These are phyloP conservation scores for Trichosanthes cucumerina DNA, from an alignment of 306 rosid genomes.

Conservation along the genomic window DNA sequence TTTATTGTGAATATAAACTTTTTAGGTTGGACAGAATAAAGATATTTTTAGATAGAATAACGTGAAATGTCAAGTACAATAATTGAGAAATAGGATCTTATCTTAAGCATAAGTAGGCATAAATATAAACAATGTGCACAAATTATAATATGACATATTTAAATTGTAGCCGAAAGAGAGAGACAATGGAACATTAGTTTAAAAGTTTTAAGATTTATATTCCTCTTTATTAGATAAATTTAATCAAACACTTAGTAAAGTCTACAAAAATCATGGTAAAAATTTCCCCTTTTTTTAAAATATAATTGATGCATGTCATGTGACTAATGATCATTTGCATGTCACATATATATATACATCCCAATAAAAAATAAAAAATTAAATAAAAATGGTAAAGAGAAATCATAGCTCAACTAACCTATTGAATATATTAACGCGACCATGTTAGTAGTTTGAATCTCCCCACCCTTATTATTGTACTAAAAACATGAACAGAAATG, in stretches of 20 bases:
- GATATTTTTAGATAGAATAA: background rate
- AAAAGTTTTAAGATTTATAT: background rate
- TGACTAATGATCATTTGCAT: too few species aligned
- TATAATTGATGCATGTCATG: too few species aligned
- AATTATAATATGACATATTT: background rate
- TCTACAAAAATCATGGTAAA: too few species aligned
- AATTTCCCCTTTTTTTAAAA: too few species aligned
- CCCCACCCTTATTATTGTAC: too few species aligned
- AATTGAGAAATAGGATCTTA: background rate
- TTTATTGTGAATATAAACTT: background rate
- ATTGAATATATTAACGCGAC: too few species aligned
- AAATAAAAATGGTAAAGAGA: too few species aligned
- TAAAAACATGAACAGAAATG: too few species aligned
- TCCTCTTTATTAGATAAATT: background rate
- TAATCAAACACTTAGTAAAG: background rate
- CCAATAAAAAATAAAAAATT: too few species aligned
- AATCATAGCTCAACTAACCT: too few species aligned
- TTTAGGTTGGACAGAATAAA: background rate
- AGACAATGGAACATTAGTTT: background rate
- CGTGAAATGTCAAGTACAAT: background rate
- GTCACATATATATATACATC: too few species aligned
- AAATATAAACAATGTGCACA: background rate
- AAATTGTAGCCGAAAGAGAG: background rate
- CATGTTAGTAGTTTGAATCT: too few species aligned
- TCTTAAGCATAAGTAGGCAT: background rate